Conservation (phyloP, 176 grass and related monocot genomes). For the Phyllostachys edulis region DNA sequence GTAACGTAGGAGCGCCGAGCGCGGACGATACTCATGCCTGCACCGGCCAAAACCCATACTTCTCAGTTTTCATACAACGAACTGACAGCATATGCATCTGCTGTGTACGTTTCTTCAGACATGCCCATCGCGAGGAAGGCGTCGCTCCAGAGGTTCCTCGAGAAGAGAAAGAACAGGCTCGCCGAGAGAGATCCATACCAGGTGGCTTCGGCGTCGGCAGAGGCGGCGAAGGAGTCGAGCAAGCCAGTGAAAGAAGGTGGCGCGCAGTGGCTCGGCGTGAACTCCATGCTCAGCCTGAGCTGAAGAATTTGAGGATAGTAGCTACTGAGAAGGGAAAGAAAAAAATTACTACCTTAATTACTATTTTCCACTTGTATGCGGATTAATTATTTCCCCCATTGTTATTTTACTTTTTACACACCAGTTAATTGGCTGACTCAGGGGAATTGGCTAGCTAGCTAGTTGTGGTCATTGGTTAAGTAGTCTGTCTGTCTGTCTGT, state of each 20-base stretch:
- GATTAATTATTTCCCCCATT: not conserved
- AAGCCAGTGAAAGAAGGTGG: conserved; percentile 17
- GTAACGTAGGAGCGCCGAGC: not conserved
- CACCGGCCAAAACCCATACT: not conserved
- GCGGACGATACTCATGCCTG: not conserved
- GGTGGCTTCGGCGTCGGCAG: not conserved
- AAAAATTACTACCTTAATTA: not conserved
- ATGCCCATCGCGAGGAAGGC: conserved; percentile 81
- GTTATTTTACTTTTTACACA: conserved; percentile 28
- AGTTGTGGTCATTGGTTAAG: conserved; percentile 13
- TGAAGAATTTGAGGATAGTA: not conserved
- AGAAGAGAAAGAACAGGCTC: conserved; percentile 72
- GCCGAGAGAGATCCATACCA: conserved; percentile 32
- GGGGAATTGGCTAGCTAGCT: not conserved
- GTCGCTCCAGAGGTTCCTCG: conserved; percentile 83
- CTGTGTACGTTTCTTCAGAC: conserved; percentile 45
- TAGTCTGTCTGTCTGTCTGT: not conserved
- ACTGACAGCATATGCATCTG: not conserved
- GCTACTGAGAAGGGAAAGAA: not conserved
- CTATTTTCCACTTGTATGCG: not conserved
- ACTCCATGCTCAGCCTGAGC: conserved; percentile 26
- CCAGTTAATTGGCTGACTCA: conserved; percentile 15
- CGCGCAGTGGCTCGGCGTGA: conserved; percentile 40
- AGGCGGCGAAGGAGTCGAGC: not conserved
- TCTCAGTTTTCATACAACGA: not conserved